Evolutionary conservation across 352 stramenopile species (phyloP), one percentile per base, ranked within the genome.

Genomic region (Phytophthora syringae): DNA sequence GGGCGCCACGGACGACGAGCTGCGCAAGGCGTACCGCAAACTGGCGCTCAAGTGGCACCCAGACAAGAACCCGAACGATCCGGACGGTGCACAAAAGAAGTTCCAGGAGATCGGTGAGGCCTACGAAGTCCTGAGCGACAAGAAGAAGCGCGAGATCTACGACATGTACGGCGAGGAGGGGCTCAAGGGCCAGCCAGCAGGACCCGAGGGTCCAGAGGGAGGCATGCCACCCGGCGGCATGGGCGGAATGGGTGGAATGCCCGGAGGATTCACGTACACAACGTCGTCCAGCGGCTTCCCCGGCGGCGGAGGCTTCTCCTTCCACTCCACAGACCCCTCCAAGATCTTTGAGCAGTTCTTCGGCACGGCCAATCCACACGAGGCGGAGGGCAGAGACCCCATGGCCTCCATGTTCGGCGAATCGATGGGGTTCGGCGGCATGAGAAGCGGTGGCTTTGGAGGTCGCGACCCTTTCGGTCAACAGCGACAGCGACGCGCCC

Each of bases 301-400:
- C 58, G 72, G 70, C 5, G 60, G 71, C 10, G 57, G 71, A 37
- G 43, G 69, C 30, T 93, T 93, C 47, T 78, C 49, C n/a, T 95
- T 94, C 74, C 78, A 92, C 58, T 93, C 86, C 13, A 82, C 77
- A 2, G 89, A 96, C 32, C 79, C 89, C 20, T 85, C 78, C 63
- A 94, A 96, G 77, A 93, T 97, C 60, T 97, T 97, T 64, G 88
- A 95, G 67, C 87, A 96, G 67, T 96, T 97, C 57, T 97, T 97
- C 54, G 89, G 86, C 40, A 95, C 87, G 7, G 88, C 84, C 5
- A 95, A 94, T 68, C 77, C 80, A 16, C 82, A 86, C 24, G 86
- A 94, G 52, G 85, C 84, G 4, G 87, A 93, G 51, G 64, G 83
- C 21, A 77, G 70, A 21, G 85, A 94, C 55, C 86, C 84, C 16